These are phyloP conservation scores for Saturnispora saitoi DNA, from an alignment of 805 yeast genomes.

Conservation along the genomic window DNA sequence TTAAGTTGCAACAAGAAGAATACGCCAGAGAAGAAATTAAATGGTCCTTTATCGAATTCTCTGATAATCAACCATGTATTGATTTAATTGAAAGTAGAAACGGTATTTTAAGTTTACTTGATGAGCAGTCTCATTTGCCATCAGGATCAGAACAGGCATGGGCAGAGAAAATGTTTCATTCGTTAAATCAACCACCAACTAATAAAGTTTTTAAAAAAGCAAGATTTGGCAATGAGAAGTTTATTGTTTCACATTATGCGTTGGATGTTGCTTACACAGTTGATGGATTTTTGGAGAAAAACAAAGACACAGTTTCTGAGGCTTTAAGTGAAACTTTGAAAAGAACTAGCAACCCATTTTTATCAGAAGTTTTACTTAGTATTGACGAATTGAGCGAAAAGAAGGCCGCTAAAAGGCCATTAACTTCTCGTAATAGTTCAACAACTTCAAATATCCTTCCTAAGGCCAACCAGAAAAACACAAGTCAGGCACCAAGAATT, in stretches of 20 bases:
- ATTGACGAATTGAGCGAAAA: conserved; percentile 46
- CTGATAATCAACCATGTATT: conserved; percentile 96
- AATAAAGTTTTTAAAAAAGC: conserved; percentile 84
- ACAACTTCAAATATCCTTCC: neutral
- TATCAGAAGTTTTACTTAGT: conserved; percentile 54
- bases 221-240: conserved; percentile 84
- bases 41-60: conserved; percentile 93
- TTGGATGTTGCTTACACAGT: conserved; percentile 85
- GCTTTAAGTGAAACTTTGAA: conserved; percentile 82
- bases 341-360: conserved; percentile 57
- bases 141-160: conserved; percentile 89
- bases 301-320: conserved; percentile 94
- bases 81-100: conserved; percentile 78
- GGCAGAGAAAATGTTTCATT: conserved; percentile 83
- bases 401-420: conserved; percentile 12
- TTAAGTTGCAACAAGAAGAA: conserved; percentile 94
- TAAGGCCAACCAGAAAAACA: too few species aligned
- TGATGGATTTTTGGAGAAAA: conserved; percentile 93
- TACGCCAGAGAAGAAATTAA: conserved; percentile 85
- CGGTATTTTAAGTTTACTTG: conserved; percentile 81
- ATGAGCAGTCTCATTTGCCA: conserved; percentile 92
- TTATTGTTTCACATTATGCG: conserved; percentile 89
- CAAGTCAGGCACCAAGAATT: neutral
- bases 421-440: neutral
- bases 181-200: conserved; percentile 69